Conservation (phyloP, 192 early-diverging fungal genomes). For the Linnemannia hyalina region DNA sequence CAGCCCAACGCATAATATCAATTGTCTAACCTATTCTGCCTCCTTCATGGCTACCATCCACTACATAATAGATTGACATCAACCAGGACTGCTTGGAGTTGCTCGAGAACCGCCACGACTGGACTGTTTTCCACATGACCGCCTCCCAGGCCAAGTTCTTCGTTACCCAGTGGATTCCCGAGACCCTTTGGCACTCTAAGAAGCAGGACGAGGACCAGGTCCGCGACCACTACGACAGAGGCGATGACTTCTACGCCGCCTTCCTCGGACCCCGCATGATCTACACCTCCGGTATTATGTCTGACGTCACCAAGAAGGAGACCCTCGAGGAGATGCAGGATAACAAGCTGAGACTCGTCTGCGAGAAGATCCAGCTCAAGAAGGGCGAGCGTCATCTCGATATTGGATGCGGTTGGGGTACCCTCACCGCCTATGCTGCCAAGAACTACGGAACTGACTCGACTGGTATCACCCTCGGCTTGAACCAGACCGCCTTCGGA, state of each 20-base stretch:
- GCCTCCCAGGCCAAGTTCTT: slow-evolving; percentile 92
- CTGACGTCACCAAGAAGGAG: slow-evolving; percentile 79
- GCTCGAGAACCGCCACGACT: slow-evolving; percentile 95
- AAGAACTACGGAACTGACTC: slow-evolving; percentile 91
- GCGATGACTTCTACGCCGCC: slow-evolving; percentile 97
- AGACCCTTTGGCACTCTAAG: slow-evolving; percentile 96
- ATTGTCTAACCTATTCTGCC: not conserved
- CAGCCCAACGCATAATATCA: not conserved
- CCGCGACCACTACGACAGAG: slow-evolving; percentile 98
- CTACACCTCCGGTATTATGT: slow-evolving; percentile 96
- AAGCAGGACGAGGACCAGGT: slow-evolving; percentile 99
- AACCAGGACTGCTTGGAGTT: slow-evolving; percentile 88
- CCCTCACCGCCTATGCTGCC: slow-evolving; percentile 89
- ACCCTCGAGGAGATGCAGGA: slow-evolving; percentile 95
- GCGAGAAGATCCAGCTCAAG: slow-evolving; percentile 87
- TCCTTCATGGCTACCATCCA: not conserved
- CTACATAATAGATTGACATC: slow-evolving; percentile 81
- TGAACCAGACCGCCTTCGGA: slow-evolving; percentile 93
- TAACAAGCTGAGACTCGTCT: slow-evolving; percentile 95
- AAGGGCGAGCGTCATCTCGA: slow-evolving; percentile 92
- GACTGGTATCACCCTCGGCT: slow-evolving; percentile 93
- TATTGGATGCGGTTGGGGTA: slow-evolving; percentile 99
- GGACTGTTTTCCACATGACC: slow-evolving; percentile 90
- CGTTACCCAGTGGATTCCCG: slow-evolving; percentile 95
- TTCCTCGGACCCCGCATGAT: slow-evolving; percentile 96